phyloP scores from a whole-genome alignment of 2,329 filamentous ascomycete species.

The Escovopsis weberi region DNA sequence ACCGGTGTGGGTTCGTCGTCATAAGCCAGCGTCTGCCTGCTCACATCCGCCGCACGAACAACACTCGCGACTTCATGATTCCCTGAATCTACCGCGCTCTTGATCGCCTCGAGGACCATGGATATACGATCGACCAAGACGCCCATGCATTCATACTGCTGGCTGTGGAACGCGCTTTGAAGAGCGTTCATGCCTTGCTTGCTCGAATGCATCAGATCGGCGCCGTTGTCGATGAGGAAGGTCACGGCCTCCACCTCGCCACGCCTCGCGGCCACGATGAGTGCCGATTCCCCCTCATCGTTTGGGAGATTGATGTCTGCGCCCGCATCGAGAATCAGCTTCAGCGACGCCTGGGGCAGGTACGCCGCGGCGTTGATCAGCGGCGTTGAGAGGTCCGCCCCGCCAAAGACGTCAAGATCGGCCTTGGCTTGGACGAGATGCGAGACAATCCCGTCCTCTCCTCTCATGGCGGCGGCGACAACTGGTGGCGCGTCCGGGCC shows the following conservation, averaged over 20 bases:
- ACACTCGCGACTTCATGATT: constrained; percentile 1
- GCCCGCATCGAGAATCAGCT: constrained; percentile 19
- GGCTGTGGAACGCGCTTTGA: constrained; percentile 2
- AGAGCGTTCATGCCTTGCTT: constrained; percentile 2
- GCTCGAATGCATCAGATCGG: constrained; percentile 10
- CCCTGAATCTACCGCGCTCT: constrained; percentile 1
- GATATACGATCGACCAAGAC: constrained; percentile 1
- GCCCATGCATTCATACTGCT: constrained; percentile 1
- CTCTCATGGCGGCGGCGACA: constrained; percentile 20
- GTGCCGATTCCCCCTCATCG: constrained; percentile 21
- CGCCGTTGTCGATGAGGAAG: constrained; percentile 20
- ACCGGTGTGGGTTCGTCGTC: background rate
- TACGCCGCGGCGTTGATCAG: constrained; percentile 22
- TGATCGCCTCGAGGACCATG: constrained; percentile 1
- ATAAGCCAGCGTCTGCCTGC: background rate
- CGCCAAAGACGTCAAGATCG: constrained; percentile 21
- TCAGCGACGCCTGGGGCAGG: constrained; percentile 17
- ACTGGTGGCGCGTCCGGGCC: constrained; percentile 21
- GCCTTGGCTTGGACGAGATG: constrained; percentile 21
- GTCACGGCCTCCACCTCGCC: constrained; percentile 19
- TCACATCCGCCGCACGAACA: constrained; percentile 1
- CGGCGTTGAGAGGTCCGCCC: constrained; percentile 19
- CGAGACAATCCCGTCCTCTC: constrained; percentile 21
- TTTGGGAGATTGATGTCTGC: constrained; percentile 23
- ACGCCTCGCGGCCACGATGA: constrained; percentile 20